Evolutionary conservation across 768 basidiomycete genomes (phyloP), one percentile per base, ranked within the genome.

Genomic region (Dioszegia hungarica): DNA sequence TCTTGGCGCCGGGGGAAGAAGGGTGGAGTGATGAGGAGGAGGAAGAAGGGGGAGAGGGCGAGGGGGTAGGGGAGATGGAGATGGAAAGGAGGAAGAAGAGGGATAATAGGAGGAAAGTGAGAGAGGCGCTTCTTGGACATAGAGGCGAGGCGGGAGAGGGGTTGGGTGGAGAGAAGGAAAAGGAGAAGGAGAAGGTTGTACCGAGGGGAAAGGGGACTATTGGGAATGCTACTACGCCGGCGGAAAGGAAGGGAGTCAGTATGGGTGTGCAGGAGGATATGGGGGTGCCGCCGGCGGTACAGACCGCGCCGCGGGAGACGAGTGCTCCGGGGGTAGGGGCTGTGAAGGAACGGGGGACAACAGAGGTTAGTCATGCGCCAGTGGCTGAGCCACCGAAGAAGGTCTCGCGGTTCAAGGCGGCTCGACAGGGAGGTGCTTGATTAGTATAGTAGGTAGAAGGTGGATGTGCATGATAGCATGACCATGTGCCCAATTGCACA

Each of bases 1-100:
- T 72, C 22, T 41, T 72, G 2, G 70, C 70, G 3, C 64, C 70
- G 0, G 65, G 64, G 19, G 67, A 72, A 49, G 56, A 62, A 51
- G 48, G 51, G 15, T 59, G 54, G 55, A 60, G 57, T 19, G 63
- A 64, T 20, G 55, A 59, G 15, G 65, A 65, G 33, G 64, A 66
- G 27, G 61, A 49, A 19, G 59, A 55, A 17, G 53, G 47, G 39
- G 48, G 48, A 12, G 58, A 58, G 10, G 57, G 47, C 3, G 57
- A 54, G 10, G 57, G 44, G 6, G 31, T 4, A 22, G 38, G 15
- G 24, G 49, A 43, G 39, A 12, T 36, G 47, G 37, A 25, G 45
- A 31, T 38, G 43, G 28, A 36, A 51, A 41, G 47, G 52, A 57
- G 37, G 56, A 57, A 46, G 47, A 57, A 36, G 54, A 64, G 53